Percentiles rank a stretch among this genome's conserved stretches.
Evolutionary conservation across 2,329 filamentous ascomycete species (phyloP).

Genomic region (Hypoxylon sp.): DNA sequence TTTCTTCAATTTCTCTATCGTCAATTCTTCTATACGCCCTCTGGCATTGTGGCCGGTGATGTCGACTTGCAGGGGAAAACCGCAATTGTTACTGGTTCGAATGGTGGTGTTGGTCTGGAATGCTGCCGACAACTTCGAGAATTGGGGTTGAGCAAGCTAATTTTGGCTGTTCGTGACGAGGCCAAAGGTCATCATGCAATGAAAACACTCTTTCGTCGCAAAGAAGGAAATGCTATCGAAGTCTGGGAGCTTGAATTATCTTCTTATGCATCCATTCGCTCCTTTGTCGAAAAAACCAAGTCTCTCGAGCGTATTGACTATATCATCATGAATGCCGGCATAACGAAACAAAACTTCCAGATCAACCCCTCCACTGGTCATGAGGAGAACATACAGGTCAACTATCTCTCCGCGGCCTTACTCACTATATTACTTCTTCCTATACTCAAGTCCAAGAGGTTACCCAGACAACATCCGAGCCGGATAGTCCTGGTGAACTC

Average conservation of each 20-base stretch:
- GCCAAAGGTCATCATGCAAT: constrained; percentile 39
- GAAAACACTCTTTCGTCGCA: background rate
- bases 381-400: constrained; percentile 58
- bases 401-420: constrained; percentile 60
- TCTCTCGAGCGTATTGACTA: constrained; percentile 50
- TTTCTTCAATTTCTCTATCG: background rate
- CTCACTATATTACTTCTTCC: constrained; percentile 57
- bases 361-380: constrained; percentile 39
- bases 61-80: constrained; percentile 18
- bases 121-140: constrained; percentile 44
- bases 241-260: constrained; percentile 55
- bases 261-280: constrained; percentile 50
- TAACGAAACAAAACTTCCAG: constrained; percentile 29
- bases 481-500: constrained; percentile 35
- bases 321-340: constrained; percentile 49
- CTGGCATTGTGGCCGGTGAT: background rate
- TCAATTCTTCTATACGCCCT: background rate
- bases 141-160: constrained; percentile 44
- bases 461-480: background rate
- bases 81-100: constrained; percentile 46
- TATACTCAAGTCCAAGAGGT: constrained; percentile 47
- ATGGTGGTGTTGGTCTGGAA: constrained; percentile 47
- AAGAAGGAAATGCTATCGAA: constrained; percentile 39
- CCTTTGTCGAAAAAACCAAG: constrained; percentile 47
- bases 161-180: constrained; percentile 46